These are phyloP conservation scores for Hyparrhenia diplandra DNA, from an alignment of 176 grass and related monocot genomes.

Conservation along the genomic window DNA sequence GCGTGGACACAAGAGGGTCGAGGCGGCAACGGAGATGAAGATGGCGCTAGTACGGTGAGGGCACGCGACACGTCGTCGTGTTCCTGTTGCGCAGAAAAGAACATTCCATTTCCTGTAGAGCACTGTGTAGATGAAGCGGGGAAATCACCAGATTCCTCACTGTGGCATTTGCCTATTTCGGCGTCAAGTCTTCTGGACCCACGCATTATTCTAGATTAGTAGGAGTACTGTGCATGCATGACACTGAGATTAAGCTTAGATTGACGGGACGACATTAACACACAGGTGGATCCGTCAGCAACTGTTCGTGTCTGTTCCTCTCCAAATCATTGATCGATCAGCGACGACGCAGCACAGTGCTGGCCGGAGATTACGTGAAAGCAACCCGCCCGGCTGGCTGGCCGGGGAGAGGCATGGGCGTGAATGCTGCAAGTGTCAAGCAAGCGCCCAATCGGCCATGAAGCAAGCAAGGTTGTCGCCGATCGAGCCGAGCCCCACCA, in stretches of 20 bases:
- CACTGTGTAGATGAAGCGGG: too few species aligned
- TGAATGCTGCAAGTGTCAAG: background rate
- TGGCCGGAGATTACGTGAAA: background rate
- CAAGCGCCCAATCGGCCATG: background rate
- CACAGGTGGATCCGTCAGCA: background rate
- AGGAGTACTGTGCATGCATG: too few species aligned
- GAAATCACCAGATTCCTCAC: too few species aligned
- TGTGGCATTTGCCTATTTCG: background rate
- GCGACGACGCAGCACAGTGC: background rate
- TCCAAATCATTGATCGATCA: slow-evolving; percentile 17
- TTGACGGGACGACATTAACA: background rate
- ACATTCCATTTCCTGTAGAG: background rate
- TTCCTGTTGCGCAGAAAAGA: slow-evolving; percentile 20
- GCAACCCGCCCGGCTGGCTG: background rate
- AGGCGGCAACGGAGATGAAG: background rate
- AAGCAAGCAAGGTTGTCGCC: too few species aligned
- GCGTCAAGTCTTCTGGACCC: background rate
- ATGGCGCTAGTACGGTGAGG: slow-evolving; percentile 18
- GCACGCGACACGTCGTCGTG: slow-evolving; percentile 25
- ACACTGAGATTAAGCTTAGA: background rate
- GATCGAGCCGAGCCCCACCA: too few species aligned
- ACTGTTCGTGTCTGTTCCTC: background rate
- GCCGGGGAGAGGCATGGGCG: slow-evolving; percentile 26
- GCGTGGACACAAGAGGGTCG: background rate
- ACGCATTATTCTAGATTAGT: background rate